Base-by-base conservation (phyloP, 257 asterid species). In the Solanum neorickii region DNA sequence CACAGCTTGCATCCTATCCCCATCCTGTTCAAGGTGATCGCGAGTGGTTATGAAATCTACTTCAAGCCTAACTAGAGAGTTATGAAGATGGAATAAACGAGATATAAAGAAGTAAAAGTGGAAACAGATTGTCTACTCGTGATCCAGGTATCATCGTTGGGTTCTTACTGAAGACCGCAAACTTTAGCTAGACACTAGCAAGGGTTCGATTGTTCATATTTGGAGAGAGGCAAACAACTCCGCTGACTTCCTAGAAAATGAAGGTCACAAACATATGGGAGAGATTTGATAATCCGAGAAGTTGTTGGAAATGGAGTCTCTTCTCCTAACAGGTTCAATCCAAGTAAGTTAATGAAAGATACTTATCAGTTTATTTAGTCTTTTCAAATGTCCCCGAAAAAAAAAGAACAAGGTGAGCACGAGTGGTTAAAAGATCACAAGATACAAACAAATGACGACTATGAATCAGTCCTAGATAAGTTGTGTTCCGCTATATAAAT, bases 1-100 rank as follows among this genome's bases (percentile, higher is more conserved):
- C 86, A 97, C 94, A 29, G 99, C 98, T 94, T 93, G 93, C 97
- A 95, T 90, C 99, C 92, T 95, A 74, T 97, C 95, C 82, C 98
- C 97, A 91, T 94, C 98, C 99, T 97, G 94, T 86, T 66, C 88
- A 87, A 87, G 14, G 25, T 77, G 62, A 77, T 13, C 39, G 47
- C n/a, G n/a, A 44, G 39, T 4, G 37, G n/a, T 77, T 42, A 42
- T 39, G 29, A 20, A 35, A 20, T 59, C 80, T 11, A 33, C 42
- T 70, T 70, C 78, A 31, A 70, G 25, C 80, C 16, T 72, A 70
- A 16, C 44, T 35, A 72, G 29, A 33, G 46, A 72, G 78, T 66
- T 66, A 12, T 66, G 41, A 11, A 7, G 76, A 29, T 9, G 3
- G 25, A 74, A 11, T 25, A 21, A 21, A 74, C 5, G 46, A 21